These are phyloP conservation scores for Ogataea dorogensis DNA, from an alignment of 805 yeast genomes.

Conservation along the genomic window DNA sequence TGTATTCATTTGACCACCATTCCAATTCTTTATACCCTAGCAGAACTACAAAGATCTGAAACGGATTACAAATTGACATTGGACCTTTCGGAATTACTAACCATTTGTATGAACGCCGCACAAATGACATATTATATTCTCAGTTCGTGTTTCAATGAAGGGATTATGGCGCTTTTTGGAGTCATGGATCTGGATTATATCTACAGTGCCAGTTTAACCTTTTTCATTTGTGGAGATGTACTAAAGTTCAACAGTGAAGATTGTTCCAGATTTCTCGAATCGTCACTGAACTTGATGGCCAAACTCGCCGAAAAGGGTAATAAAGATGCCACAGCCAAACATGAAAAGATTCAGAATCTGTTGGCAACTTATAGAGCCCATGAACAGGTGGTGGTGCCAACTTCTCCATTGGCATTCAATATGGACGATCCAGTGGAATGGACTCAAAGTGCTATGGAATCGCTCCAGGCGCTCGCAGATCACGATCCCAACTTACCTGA, in stretches of 20 bases:
- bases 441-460: conserved; percentile 18
- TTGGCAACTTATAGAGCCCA: conserved; percentile 16
- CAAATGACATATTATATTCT: conserved; percentile 24
- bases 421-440: conserved; percentile 11
- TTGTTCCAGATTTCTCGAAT: conserved; percentile 17
- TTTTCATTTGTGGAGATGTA: conserved; percentile 30
- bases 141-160: conserved; percentile 20
- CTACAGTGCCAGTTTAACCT: conserved; percentile 27
- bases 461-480: conserved; percentile 23
- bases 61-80: conserved; percentile 14
- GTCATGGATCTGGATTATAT: conserved; percentile 32
- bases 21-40: conserved; percentile 27
- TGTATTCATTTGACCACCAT: conserved; percentile 31
- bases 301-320: conserved; percentile 24
- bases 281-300: conserved; percentile 21
- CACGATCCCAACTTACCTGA: conserved; percentile 25
- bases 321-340: conserved; percentile 21
- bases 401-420: not conserved
- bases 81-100: conserved; percentile 22
- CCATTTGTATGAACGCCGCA: conserved; percentile 29
- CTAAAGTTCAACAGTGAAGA: conserved; percentile 18
- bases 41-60: conserved; percentile 17
- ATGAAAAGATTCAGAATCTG: conserved; percentile 17
- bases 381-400: not conserved
- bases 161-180: conserved; percentile 27